Percentiles rank a stretch among this genome's conserved stretches.
Evolutionary conservation across 2,329 filamentous ascomycete genomes (phyloP).

Genomic region (Cercospora berteroae): DNA sequence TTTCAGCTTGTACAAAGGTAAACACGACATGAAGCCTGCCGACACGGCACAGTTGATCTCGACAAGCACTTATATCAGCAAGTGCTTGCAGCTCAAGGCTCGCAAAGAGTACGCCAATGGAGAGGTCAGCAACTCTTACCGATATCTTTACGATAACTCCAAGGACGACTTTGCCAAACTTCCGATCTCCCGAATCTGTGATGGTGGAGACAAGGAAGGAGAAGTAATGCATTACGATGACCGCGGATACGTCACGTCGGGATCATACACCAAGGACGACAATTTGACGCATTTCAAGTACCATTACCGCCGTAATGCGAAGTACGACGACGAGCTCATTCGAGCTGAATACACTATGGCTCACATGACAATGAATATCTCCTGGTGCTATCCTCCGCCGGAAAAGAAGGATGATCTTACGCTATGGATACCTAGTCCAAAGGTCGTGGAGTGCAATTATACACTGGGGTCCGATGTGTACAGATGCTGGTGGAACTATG

Average conservation of each 20-base stretch:
- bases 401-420: slow-evolving; percentile 3
- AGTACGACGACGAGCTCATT: slow-evolving; percentile 56
- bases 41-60: slow-evolving; percentile 43
- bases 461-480: slow-evolving; percentile 5
- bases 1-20: slow-evolving; percentile 39
- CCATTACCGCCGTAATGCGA: slow-evolving; percentile 54
- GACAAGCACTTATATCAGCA: slow-evolving; percentile 50
- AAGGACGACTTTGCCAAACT: slow-evolving; percentile 39
- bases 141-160: slow-evolving; percentile 50
- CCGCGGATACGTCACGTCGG: slow-evolving; percentile 53
- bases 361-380: slow-evolving; percentile 55
- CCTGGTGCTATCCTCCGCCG: slow-evolving; percentile 39
- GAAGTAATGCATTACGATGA: slow-evolving; percentile 53
- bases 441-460: slow-evolving; percentile 7
- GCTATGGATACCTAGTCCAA: slow-evolving; percentile 12
- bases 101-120: slow-evolving; percentile 48
- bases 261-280: slow-evolving; percentile 54
- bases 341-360: slow-evolving; percentile 55
- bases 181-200: slow-evolving; percentile 45
- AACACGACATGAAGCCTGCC: slow-evolving; percentile 47
- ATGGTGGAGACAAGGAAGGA: slow-evolving; percentile 46
- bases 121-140: slow-evolving; percentile 48
- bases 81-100: slow-evolving; percentile 45
- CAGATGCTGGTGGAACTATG: slow-evolving; percentile 13
- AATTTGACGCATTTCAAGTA: slow-evolving; percentile 56